Conservation (phyloP, 2,329 filamentous ascomycete genomes). For the Fusarium oxysporum region DNA sequence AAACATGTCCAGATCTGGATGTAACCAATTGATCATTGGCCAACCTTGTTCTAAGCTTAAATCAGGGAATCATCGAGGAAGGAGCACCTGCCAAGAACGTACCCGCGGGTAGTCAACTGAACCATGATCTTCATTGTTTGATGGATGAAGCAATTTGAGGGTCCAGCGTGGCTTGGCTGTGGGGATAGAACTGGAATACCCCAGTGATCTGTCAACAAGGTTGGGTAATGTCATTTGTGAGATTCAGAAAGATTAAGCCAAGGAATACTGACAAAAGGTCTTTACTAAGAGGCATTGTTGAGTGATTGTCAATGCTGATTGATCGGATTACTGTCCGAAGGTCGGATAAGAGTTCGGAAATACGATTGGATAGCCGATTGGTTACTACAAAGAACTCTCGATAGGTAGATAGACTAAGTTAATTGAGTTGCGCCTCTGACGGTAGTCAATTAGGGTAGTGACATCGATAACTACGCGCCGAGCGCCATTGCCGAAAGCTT, state of each 20-base stretch:
- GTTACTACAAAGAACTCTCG: too few relatives aligned
- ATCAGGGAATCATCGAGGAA: background rate
- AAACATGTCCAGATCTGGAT: background rate
- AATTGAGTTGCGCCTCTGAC: background rate
- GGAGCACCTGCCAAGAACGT: background rate
- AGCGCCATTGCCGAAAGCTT: background rate
- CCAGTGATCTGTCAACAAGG: background rate
- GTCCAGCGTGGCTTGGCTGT: background rate
- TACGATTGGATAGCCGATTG: background rate
- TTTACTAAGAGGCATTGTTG: background rate
- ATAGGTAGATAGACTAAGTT: background rate
- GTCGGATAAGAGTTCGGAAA: background rate
- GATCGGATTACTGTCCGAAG: background rate
- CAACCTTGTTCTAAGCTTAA: slow-evolving; percentile 11
- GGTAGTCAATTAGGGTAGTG: background rate
- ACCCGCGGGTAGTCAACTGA: background rate
- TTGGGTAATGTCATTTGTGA: background rate
- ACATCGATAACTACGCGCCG: background rate
- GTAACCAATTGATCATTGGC: background rate
- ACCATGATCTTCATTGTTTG: background rate
- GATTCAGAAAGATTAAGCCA: background rate
- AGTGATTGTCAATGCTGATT: background rate
- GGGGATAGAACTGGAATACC: background rate
- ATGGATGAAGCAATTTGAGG: slow-evolving; percentile 5
- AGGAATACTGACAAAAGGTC: background rate